Evolutionary conservation across 2,329 filamentous ascomycete species (phyloP).

Genomic region (Fonsecaea pedrosoi): DNA sequence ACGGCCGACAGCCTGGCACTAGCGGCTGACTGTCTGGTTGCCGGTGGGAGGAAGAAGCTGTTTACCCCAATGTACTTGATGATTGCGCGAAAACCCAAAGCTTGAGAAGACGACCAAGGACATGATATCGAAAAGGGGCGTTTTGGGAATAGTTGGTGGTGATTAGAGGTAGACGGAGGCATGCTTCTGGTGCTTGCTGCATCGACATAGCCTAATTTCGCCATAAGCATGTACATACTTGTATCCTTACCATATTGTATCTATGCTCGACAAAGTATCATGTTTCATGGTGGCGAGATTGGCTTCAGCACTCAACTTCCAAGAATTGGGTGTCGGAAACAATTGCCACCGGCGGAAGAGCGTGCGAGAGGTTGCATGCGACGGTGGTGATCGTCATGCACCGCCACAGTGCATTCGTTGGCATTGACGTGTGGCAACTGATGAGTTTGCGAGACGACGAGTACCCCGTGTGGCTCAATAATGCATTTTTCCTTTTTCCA

Average conservation of each 20-base stretch:
- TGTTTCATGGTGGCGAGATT: neutral
- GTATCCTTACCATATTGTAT: neutral
- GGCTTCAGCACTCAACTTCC: neutral
- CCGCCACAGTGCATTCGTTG: constrained; percentile 8
- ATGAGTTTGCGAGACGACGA: constrained; percentile 4
- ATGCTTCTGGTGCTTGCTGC: neutral
- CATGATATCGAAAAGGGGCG: constrained; percentile 10
- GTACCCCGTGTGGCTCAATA: neutral
- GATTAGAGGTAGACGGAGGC: constrained; percentile 4
- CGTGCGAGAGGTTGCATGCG: neutral
- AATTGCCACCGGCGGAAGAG: neutral
- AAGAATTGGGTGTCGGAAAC: neutral
- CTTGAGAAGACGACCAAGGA: constrained; percentile 12
- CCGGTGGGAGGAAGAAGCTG: constrained; percentile 84
- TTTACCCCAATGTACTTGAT: constrained; percentile 99
- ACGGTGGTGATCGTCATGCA: neutral
- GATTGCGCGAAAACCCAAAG: constrained; percentile 81
- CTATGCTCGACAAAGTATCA: neutral
- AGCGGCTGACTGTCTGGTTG: constrained; percentile 84
- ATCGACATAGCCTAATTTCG: neutral
- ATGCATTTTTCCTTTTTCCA: neutral
- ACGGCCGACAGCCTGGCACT: constrained; percentile 87
- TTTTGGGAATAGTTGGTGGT: neutral
- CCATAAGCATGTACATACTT: neutral
- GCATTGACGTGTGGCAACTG: constrained; percentile 1